Base-by-base conservation (phyloP, 1,284 basidiomycete genomes). In the Takashimella tepidaria region DNA sequence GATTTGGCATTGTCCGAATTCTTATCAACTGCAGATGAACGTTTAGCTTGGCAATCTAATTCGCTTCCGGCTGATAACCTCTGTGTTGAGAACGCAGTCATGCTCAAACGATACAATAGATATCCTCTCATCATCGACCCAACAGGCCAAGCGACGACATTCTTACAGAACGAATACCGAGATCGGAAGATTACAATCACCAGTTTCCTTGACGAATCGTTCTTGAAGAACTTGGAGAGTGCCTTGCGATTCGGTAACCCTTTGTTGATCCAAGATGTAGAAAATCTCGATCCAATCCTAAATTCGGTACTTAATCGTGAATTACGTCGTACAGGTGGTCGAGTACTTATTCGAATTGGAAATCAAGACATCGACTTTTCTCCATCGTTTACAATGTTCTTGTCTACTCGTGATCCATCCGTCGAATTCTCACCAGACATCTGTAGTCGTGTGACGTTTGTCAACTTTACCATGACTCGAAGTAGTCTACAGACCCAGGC, bases 401-500 rank as follows among this genome's bases (percentile, higher is more conserved):
- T 99, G 47, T 91, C 96, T 2, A 99, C 96, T 6, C 82, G 95
- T 22, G 93, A 98, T 74, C 93, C 97, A 1, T 95, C 92, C 0
- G 88, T 97, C 59, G 92, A 97, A 67, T 97, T 98, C 76, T 90
- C 95, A 20, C 92, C 96, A 1, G 95, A 98, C 72, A 92, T 99
- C 59, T 98, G 95, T 81, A 96, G 92, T 78, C 85, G 96, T 56
- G 96, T 98, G 37, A 96, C 95, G 0, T 97, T 99, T 70, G 95
- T 98, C 79, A 99, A 99, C 80, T 99, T 99, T 77, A 98, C 95
- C 16, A 98, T 98, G 91, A 99, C 96, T 0, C 84, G 93, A 56
- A 92, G 92, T 74, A 97, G 92, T 81, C 81, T 99, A 37, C 95
- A 98, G 75, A 97, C 92, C 60, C 96, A 98, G 75, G 96, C 93